Percentiles rank a stretch among this genome's conserved stretches.
These are phyloP conservation scores for Zygosaccharomyces lentus DNA, from an alignment of 805 yeast genomes.

Conservation along the genomic window DNA sequence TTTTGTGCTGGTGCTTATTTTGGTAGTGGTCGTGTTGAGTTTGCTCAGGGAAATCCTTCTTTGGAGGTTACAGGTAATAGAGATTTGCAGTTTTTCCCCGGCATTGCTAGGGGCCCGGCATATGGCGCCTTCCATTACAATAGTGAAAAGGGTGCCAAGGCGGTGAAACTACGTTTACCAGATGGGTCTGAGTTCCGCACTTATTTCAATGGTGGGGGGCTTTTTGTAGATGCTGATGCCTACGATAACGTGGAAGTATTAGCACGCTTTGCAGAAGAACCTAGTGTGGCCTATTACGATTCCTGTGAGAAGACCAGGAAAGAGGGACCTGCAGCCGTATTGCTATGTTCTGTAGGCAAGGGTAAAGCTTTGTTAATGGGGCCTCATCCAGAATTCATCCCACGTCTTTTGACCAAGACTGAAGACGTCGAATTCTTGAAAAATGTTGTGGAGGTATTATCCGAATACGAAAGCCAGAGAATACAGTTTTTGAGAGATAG, in stretches of 20 bases:
- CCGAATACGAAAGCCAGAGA: conserved; percentile 45
- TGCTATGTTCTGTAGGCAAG: conserved; percentile 56
- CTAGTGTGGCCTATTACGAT: conserved; percentile 46
- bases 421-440: conserved; percentile 32
- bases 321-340: conserved; percentile 58
- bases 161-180: conserved; percentile 45
- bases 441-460: conserved; percentile 40
- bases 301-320: conserved; percentile 21
- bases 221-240: conserved; percentile 70
- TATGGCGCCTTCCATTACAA: conserved; percentile 76
- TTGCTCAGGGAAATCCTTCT: conserved; percentile 64
- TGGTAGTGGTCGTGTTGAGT: conserved; percentile 70
- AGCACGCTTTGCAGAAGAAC: conserved; percentile 57
- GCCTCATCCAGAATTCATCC: conserved; percentile 83
- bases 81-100: conserved; percentile 79
- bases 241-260: conserved; percentile 61
- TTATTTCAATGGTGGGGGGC: conserved; percentile 89
- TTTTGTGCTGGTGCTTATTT: conserved; percentile 96
- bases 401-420: conserved; percentile 43
- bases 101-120: conserved; percentile 76
- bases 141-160: conserved; percentile 69
- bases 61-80: conserved; percentile 85
- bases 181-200: conserved; percentile 28
- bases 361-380: conserved; percentile 80
- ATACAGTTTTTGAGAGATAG: conserved; percentile 52